Conservation (phyloP, 2,329 filamentous ascomycete species). For the Xylariaceae sp. region DNA sequence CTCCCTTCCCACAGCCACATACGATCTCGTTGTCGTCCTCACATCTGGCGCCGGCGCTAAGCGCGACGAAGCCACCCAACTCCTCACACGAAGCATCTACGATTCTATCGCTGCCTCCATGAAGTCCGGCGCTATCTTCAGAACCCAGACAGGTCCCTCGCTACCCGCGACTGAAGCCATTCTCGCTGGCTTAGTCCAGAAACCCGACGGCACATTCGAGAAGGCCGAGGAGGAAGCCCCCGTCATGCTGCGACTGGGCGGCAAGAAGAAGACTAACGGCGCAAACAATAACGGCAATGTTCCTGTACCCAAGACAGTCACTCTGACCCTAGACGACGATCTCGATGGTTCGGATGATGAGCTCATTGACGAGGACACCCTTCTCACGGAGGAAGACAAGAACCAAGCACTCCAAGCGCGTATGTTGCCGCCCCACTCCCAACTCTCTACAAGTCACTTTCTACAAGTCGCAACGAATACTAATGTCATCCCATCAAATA, state of each 20-base stretch:
- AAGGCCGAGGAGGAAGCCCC: slow-evolving; percentile 68
- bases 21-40: slow-evolving; percentile 82
- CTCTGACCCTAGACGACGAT: slow-evolving; percentile 68
- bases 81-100: slow-evolving; percentile 68
- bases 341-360: slow-evolving; percentile 74
- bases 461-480: background rate
- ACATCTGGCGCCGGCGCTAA: slow-evolving; percentile 70
- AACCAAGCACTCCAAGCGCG: slow-evolving; percentile 74
- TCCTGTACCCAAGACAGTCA: slow-evolving; percentile 45
- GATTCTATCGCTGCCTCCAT: slow-evolving; percentile 67
- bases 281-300: slow-evolving; percentile 37
- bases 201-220: slow-evolving; percentile 59
- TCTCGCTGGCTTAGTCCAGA: slow-evolving; percentile 72
- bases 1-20: slow-evolving; percentile 70
- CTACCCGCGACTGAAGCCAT: slow-evolving; percentile 68
- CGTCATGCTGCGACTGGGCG: slow-evolving; percentile 60
- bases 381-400: slow-evolving; percentile 83
- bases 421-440: slow-evolving; percentile 47
- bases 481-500: slow-evolving; percentile 31
- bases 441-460: background rate
- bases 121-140: slow-evolving; percentile 65
- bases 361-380: slow-evolving; percentile 83
- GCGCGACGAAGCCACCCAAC: slow-evolving; percentile 58
- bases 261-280: slow-evolving; percentile 53
- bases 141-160: slow-evolving; percentile 62